Conservation (phyloP, 805 yeast species). For the Hanseniaspora vineae region DNA sequence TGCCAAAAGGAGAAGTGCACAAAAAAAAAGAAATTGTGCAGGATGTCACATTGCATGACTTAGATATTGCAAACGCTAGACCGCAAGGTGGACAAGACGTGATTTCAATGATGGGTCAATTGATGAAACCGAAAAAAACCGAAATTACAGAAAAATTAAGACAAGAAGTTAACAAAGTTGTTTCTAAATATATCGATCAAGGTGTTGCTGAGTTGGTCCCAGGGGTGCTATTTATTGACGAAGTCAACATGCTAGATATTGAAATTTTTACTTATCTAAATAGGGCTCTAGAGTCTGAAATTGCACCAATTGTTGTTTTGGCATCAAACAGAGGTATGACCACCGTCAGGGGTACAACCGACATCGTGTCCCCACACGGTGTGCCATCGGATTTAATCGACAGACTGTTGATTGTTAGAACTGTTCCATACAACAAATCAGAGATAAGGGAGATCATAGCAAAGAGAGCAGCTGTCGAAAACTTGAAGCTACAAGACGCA, state of each 20-base stretch:
- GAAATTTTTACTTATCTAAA: conserved; percentile 94
- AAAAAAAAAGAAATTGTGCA: conserved; percentile 96
- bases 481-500: conserved; percentile 46
- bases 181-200: conserved; percentile 90
- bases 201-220: conserved; percentile 97
- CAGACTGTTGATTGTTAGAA: conserved; percentile 80
- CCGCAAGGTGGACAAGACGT: conserved; percentile 97
- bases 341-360: conserved; percentile 82
- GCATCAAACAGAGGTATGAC: conserved; percentile 95
- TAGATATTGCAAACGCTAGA: conserved; percentile 91
- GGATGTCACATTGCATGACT: conserved; percentile 91
- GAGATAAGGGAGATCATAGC: conserved; percentile 75
- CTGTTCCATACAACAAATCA: conserved; percentile 73
- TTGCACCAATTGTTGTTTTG: conserved; percentile 89
- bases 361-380: conserved; percentile 84
- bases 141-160: conserved; percentile 94
- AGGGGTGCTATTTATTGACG: conserved; percentile 95
- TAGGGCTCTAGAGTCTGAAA: conserved; percentile 80
- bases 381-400: conserved; percentile 92
- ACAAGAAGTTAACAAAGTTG: conserved; percentile 88
- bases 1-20: conserved; percentile 98
- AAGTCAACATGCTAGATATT: conserved; percentile 94
- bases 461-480: conserved; percentile 72
- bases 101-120: conserved; percentile 91
- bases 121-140: conserved; percentile 90